Conservation (phyloP, 2,329 filamentous ascomycete species). For the Xylariales sp. region DNA sequence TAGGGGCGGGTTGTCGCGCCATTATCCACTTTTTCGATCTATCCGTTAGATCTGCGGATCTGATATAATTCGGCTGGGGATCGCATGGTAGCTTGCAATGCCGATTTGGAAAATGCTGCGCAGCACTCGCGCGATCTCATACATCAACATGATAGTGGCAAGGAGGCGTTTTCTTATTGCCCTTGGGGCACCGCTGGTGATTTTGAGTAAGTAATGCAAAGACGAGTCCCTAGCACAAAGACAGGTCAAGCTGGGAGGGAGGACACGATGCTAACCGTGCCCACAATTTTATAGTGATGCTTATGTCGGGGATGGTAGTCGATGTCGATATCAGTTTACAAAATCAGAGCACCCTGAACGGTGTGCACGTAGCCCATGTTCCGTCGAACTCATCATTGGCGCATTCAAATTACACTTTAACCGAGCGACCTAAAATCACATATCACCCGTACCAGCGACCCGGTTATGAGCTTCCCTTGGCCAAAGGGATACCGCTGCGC, state of each 20-base stretch:
- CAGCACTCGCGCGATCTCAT: background rate
- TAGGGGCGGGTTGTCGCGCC: too few relatives aligned
- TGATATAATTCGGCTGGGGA: too few relatives aligned
- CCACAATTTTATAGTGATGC: background rate
- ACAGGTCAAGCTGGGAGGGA: background rate
- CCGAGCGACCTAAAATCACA: conserved; percentile 1
- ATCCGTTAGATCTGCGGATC: too few relatives aligned
- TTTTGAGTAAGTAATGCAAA: conserved; percentile 1
- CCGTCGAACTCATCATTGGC: conserved; percentile 2
- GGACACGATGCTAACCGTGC: too few relatives aligned
- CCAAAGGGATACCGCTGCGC: conserved; percentile 24
- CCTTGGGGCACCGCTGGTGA: conserved; percentile 2
- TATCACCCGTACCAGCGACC: conserved; percentile 17
- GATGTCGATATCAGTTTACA: conserved; percentile 1
- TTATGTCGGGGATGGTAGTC: conserved; percentile 5
- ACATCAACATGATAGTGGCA: conserved; percentile 2
- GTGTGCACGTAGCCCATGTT: conserved; percentile 2
- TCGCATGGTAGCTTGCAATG: too few relatives aligned
- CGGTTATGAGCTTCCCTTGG: conserved; percentile 23
- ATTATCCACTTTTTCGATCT: too few relatives aligned
- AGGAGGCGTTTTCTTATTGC: conserved; percentile 5
- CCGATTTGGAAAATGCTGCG: too few relatives aligned
- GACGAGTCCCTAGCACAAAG: background rate
- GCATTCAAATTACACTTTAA: conserved; percentile 1
- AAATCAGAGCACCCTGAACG: background rate